These are phyloP conservation scores for Castanea mollissima DNA, from an alignment of 306 rosid species.

Conservation along the genomic window DNA sequence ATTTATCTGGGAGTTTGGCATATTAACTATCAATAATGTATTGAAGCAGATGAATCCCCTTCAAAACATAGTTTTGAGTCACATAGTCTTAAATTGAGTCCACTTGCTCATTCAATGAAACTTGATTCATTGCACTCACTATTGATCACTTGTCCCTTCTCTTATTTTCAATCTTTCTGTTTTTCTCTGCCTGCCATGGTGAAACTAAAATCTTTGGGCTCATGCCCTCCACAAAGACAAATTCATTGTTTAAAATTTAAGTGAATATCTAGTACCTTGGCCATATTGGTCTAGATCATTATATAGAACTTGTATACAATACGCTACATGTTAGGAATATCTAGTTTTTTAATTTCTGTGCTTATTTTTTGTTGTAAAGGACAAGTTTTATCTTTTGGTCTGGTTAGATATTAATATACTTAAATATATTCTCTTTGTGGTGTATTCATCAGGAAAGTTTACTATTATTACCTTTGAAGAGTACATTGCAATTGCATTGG, in stretches of 20 bases:
- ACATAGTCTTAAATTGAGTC: neutral
- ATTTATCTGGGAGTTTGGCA: neutral
- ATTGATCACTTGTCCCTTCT: neutral
- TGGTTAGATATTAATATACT: neutral
- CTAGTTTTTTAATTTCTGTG: neutral
- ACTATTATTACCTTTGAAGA: conserved; percentile 85
- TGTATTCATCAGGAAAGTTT: conserved; percentile 62
- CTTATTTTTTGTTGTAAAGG: neutral
- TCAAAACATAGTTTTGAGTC: neutral
- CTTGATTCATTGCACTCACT: neutral
- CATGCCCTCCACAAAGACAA: neutral
- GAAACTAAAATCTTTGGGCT: neutral
- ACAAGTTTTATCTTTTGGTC: neutral
- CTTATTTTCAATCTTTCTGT: neutral
- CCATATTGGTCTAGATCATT: neutral
- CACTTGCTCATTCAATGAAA: neutral
- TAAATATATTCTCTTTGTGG: conserved; percentile 12
- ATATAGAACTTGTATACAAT: neutral
- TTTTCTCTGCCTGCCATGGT: neutral
- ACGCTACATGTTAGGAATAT: neutral
- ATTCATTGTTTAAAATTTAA: neutral
- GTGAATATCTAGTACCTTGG: neutral
- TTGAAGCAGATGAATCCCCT: neutral
- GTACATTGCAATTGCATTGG: conserved; percentile 76
- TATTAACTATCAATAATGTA: neutral